Base-by-base conservation (phyloP, 495 filamentous ascomycete genomes). In the Podospora pseudoanserina region DNA sequence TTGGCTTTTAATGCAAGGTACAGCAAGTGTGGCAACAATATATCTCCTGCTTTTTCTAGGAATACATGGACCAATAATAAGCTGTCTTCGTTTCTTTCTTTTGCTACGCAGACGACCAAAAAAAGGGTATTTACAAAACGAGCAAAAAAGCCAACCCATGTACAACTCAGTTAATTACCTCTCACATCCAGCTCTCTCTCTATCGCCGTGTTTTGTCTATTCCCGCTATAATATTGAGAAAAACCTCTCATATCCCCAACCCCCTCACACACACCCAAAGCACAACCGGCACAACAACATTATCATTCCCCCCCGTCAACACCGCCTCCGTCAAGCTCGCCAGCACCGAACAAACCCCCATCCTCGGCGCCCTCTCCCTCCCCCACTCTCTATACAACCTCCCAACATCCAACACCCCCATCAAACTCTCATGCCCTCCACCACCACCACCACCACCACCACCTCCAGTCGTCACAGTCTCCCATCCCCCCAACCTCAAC, bases 221-320 rank as follows among this genome's bases (percentile, higher is more conserved):
- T 16, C 39, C 39, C 20, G 20, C 7, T 49, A 6, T 49, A 49
- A 49, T 49, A 49, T 23, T 23, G 20, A 23, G 39, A 49, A 13
- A 49, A 56, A 56, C 15, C 20, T 23, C 1, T 58, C n/a, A 77
- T n/a, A 75, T 57, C 57, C 67, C 85, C 72, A 96, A 78, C 5
- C 89, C 90, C 73, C 92, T 89, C 67, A 97, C 93, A 70, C 95
- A 85, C 72, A 92, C 82, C 95, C 95, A 99, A 63, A 98, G 79
- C 65, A 96, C 89, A 55, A 98, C 86, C n/a, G 96, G 96, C 69
- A 98, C 95, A 65, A 97, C 86, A 28, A 99, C 94, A 83, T 99
- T 99, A 81, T 99, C 95, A 83, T 99, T 99, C 63, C 93, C 95
- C 13, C 95, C 96, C 59, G 96, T 98, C 65, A 98, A 81, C 67